phyloP scores from a whole-genome alignment of 352 stramenopile genomes.

The Phytophthora melonis region DNA sequence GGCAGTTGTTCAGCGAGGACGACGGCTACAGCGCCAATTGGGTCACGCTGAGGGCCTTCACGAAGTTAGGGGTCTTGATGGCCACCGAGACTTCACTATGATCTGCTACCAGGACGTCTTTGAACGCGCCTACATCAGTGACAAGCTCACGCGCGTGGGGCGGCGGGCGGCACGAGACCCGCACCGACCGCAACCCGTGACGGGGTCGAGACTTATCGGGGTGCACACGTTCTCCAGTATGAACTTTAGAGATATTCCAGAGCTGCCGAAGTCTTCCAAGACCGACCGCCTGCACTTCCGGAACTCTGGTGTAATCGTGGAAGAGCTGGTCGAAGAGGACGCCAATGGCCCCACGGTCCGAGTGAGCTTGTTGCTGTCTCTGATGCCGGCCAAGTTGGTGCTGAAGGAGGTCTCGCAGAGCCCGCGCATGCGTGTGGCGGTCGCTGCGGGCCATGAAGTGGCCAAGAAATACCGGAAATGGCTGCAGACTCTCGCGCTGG shows the following conservation, averaged over 20 bases:
- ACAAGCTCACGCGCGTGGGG: slow-evolving; percentile 40
- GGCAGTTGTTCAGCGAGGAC: slow-evolving; percentile 57
- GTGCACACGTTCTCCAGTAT: slow-evolving; percentile 69
- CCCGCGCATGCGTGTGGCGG: slow-evolving; percentile 42
- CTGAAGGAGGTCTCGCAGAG: slow-evolving; percentile 50
- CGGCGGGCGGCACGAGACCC: slow-evolving; percentile 29
- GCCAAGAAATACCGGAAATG: slow-evolving; percentile 67
- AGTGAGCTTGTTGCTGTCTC: slow-evolving; percentile 64
- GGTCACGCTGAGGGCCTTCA: slow-evolving; percentile 51
- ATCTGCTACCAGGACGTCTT: slow-evolving; percentile 74
- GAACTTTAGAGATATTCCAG: slow-evolving; percentile 72
- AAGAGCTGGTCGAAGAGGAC: slow-evolving; percentile 43
- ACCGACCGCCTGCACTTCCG: slow-evolving; percentile 64
- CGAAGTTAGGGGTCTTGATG: slow-evolving; percentile 45
- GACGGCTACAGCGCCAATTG: slow-evolving; percentile 70
- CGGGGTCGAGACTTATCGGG: slow-evolving; percentile 45
- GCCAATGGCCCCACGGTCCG: slow-evolving; percentile 46
- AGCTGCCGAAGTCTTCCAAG: slow-evolving; percentile 53
- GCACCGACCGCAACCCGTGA: slow-evolving; percentile 19
- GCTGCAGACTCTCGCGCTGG: slow-evolving; percentile 53
- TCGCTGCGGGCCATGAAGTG: slow-evolving; percentile 32
- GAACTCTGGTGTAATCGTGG: slow-evolving; percentile 66
- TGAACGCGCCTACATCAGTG: slow-evolving; percentile 44
- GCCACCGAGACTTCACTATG: slow-evolving; percentile 65
- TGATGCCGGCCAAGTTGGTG: slow-evolving; percentile 55